Evolutionary conservation across 805 yeast genomes (phyloP), one percentile per base, ranked within the genome.

Genomic region (Starmerella cellae): DNA sequence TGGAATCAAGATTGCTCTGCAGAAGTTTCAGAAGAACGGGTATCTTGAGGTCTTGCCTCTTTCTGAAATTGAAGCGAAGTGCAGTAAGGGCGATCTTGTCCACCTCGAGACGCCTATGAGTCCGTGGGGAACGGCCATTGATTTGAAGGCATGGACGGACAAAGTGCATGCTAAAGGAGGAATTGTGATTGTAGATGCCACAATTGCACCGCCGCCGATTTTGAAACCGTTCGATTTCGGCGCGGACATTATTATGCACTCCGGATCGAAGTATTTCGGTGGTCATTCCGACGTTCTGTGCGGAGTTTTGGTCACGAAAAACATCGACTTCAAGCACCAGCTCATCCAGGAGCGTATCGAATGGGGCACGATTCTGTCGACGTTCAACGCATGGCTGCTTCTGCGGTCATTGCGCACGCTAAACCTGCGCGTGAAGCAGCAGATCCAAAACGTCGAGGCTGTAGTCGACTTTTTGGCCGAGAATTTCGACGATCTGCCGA

Each of bases 191-290:
- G 77, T 82, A 16, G 97, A 87, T 60, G 71, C 95, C 1, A 88
- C 96, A 0, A 82, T 88, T 62, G 96, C 95, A 8, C 95, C 96
- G 19, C 94, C 94, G 13, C 95, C 95, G 11, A 62, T 85, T 45
- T 82, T 75, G 54, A 73, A 82, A 49, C 88, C 94, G 4, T 84
- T 84, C 64, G 67, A 69, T 27, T 78, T 71, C 51, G 95, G 88
- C 39, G 95, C 80, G 24, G 96, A 88, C 59, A 61, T 83, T 49
- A 75, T 88, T 14, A 65, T 88, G 74, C 95, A 87, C 60, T 83
- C 95, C 1, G 95, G 85, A 1, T 84, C 95, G 1, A 87, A 87
- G 60, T 88, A 79, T 63, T 79, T 84, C 56, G 95, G 94, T 29
- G 96, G 97, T 13, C 95, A 87, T 60, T 81, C 94, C 4, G 97